A percentile compares a stretch with the other conserved stretches of the same genome.
These are phyloP conservation scores for Diplosphaera chodatii DNA, from an alignment of 139 green algal genomes.

Conservation along the genomic window DNA sequence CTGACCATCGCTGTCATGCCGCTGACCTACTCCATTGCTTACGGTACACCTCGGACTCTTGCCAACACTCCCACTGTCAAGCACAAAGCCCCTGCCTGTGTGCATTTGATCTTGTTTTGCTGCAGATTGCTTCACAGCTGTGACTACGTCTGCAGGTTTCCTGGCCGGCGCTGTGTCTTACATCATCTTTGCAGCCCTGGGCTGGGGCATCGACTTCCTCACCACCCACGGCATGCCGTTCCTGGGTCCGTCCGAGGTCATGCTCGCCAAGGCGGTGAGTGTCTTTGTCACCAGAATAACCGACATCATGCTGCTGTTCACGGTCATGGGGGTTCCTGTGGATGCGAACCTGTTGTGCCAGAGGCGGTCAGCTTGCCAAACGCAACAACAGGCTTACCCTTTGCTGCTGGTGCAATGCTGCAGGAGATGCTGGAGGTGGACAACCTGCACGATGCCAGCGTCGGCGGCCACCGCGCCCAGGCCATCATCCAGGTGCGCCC, in stretches of 20 bases:
- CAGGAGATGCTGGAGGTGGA: neutral
- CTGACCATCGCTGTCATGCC: conserved; percentile 74
- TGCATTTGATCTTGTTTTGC: no score
- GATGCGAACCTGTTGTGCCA: no score
- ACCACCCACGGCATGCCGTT: neutral
- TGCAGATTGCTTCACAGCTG: no score
- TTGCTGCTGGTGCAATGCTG: no score
- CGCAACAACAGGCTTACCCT: no score
- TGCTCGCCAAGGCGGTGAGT: neutral
- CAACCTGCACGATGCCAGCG: neutral
- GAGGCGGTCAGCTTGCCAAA: no score
- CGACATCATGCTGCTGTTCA: no score
- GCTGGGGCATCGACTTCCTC: neutral
- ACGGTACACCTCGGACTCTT: no score
- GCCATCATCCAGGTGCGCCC: neutral
- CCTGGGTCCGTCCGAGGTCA: neutral
- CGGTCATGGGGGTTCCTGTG: no score
- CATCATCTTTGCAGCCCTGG: conserved; percentile 29
- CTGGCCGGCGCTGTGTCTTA: conserved; percentile 50
- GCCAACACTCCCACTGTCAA: no score
- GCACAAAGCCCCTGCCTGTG: no score
- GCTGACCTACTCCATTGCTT: conserved; percentile 65
- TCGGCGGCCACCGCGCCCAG: neutral
- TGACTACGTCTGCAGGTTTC: conserved; percentile 41
- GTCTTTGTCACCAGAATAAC: no score